Evolutionary conservation across 768 basidiomycete genomes (phyloP), one percentile per base, ranked within the genome.

Genomic region (Neoboletus subvelutipes): DNA sequence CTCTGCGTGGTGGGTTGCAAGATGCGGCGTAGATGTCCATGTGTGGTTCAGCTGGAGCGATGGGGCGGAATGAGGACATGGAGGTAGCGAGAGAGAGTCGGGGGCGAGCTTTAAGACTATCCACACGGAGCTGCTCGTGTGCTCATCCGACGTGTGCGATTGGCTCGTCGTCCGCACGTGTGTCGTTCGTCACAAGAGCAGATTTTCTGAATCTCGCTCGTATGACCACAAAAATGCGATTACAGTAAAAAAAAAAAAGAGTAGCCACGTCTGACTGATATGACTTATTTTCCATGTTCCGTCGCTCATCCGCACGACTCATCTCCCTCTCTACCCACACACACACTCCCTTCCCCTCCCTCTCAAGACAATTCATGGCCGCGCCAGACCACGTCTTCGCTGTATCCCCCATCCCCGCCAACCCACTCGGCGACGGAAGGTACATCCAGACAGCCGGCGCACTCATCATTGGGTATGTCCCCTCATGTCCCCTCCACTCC

Each of bases 381-480:
- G 0, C 9, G 0, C 39, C 39, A 40, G 39, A 40, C 18, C 4
- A n/a, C 1, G 0, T 11, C n/a, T 40, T 40, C 2, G 4, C 39
- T n/a, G 9, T 42, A 15, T 20, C 50, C 0, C 20, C 40, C 40
- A 12, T 41, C 20, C 40, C 40, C 12, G 7, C 40, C 11, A 41
- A 41, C 20, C 37, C 37, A 2, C 37, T 42, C 22, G 17, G 24
- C 12, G 4, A 37, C 33, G 22, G 17, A 7, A 46, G 5, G 2
- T 22, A 81, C 67, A 92, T 95, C 67, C 77, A 80, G 64, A 86
- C 85, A 0, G 90, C 90, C 1, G 90, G 80, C 26, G 87, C 87
- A 0, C 76, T 92, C 56, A 80, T 92, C 45, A 91, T 92, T 59
- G 90, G 90, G 89, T 87, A 56, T 50, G 77, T 75, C 24, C 15